Evolutionary conservation across 2,329 filamentous ascomycete genomes (phyloP), one percentile per base, ranked within the genome.

Genomic region (Neonectria hederae): DNA sequence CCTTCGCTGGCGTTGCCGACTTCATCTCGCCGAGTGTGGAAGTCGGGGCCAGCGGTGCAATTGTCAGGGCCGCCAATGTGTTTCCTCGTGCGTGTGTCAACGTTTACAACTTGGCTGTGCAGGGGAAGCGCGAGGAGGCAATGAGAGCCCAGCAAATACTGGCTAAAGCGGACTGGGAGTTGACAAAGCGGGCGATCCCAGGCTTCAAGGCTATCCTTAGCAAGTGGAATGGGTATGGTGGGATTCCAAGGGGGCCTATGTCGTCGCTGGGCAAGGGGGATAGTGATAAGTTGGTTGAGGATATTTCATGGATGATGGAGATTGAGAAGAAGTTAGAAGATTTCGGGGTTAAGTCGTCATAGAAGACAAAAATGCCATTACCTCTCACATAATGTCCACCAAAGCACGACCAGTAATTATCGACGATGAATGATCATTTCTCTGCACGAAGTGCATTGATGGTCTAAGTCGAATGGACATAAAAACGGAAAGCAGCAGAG

Each of bases 1-100:
- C 92, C 21, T 94, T 96, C 75, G 92, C 93, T 46, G 93, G 93
- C 69, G 92, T 96, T 77, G 93, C 91, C 75, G 93, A 97, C 79
- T 96, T 96, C 79, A 94, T 92, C 1, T 84, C 92, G 22, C 92
- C 95, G 80, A 95, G 92, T 1, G 85, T 94, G 4, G 85, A 90
- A 64, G 92, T 88, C 49, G 93, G 93, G 46, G 93, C 92, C 45
- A 91, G 88, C 59, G 93, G 93, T 35, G 93, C 96, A 78, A 96
- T 97, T 73, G 92, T 92, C 17, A 93, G 93, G 14, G 89, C 92
- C 43, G 93, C 92, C 65, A 97, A 97, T 75, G 89, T 97, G 62
- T 89, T 94, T 78, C 93, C 93, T 52, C 94, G 94, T 81, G 83
- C 91, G 7, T 94, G 92, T 74, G 90, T 91, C 55, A 88, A 87